Evolutionary conservation across 345 rosid genomes (phyloP), one percentile per base, ranked within the genome.

Genomic region (Draba incana): DNA sequence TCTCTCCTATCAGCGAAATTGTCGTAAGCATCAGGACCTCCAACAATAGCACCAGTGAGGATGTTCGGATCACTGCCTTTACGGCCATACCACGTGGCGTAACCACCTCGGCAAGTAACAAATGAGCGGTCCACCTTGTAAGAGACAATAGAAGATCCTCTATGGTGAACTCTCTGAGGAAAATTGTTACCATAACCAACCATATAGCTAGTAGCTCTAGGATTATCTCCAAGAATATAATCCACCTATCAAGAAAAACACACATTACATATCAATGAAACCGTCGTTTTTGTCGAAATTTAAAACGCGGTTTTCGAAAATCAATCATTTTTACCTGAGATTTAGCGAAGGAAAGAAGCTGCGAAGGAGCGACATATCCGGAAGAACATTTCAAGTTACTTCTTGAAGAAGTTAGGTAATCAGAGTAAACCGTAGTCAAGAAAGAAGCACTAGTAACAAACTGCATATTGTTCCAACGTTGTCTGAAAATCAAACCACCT

Each of bases 191-290:
- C 98, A 51, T 91, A 95, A 0, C 98, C 99, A 39, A 95, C 97
- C 99, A 95, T 88, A 71, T 95, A 95, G 60, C 98, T 92, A 3
- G 96, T 95, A 10, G 92, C 97, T 76, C 96, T 83, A 0, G 99
- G 99, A 74, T 95, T 95, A 79, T 95, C 99, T 27, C 98, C 99
- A 47, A 95, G 94, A 63, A 95, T 84, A 70, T 95, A 95, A 68
- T 95, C 99, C 42, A 89, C 91, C 90, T 93, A 6, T 6, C 8
- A 97, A 61, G 87, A 85, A 25, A 30, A 45, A 14, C 5, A 28
- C 8, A 33, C 37, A 63, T 20, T 25, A 35, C 1, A 6, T 25
- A 9, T 46, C 28, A 45, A 0, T n/a, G 5, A 43, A 46, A 20
- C 33, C 15, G n/a, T 63, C 33, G 30, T 3, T 30, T 30, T 30